phyloP scores from a whole-genome alignment of 2,329 filamentous ascomycete species.

The Didymella segeticola region DNA sequence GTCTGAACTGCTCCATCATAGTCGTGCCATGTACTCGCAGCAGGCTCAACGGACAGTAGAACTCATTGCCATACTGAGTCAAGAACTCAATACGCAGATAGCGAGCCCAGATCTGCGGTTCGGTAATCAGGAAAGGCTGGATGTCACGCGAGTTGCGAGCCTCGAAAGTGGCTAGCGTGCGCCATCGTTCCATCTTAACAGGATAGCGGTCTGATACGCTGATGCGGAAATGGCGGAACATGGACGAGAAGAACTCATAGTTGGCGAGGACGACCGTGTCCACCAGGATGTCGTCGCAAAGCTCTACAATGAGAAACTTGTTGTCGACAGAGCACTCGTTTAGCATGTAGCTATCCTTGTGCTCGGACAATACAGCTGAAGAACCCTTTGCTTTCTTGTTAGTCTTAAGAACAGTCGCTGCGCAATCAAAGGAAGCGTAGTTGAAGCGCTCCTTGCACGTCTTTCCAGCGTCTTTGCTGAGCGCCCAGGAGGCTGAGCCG shows the following conservation, averaged over 20 bases:
- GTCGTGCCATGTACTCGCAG: slow-evolving; percentile 91
- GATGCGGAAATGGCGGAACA: slow-evolving; percentile 87
- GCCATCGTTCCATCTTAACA: slow-evolving; percentile 91
- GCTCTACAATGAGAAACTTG: slow-evolving; percentile 93
- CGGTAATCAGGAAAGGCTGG: slow-evolving; percentile 91
- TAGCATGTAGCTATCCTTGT: slow-evolving; percentile 98
- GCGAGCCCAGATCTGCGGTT: slow-evolving; percentile 93
- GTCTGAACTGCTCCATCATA: slow-evolving; percentile 93
- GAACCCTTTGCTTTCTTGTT: slow-evolving; percentile 86
- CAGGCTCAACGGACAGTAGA: slow-evolving; percentile 91
- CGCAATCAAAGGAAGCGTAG: slow-evolving; percentile 96
- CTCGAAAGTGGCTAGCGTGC: slow-evolving; percentile 84
- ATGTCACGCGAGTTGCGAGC: slow-evolving; percentile 92
- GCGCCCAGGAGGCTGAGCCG: slow-evolving; percentile 48
- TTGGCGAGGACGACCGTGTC: slow-evolving; percentile 98
- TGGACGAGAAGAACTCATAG: slow-evolving; percentile 98
- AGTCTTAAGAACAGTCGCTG: slow-evolving; percentile 89
- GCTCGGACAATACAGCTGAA: slow-evolving; percentile 89
- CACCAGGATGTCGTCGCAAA: slow-evolving; percentile 85
- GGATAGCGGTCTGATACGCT: slow-evolving; percentile 96
- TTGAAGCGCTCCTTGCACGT: slow-evolving; percentile 98
- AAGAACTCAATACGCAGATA: slow-evolving; percentile 92
- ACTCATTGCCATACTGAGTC: slow-evolving; percentile 94
- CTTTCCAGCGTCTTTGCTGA: slow-evolving; percentile 92
- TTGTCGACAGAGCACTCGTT: slow-evolving; percentile 85